Evolutionary conservation across 116 monocot species (phyloP).

Genomic region (Papilionanthe hybrid): DNA sequence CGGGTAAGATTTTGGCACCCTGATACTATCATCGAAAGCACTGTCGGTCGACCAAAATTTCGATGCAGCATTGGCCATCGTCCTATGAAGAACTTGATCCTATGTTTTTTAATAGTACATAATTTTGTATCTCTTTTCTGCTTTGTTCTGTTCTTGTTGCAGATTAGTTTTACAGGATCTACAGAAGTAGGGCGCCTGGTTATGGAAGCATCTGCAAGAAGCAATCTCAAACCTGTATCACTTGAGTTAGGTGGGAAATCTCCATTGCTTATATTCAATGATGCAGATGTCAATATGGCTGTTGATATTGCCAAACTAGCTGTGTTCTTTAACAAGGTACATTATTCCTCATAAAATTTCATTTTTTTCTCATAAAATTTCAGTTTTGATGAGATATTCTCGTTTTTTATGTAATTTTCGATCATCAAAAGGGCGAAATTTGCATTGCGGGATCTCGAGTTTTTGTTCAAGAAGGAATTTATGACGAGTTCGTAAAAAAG

Average conservation of each 20-base stretch:
- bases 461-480: constrained; percentile 53
- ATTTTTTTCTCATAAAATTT: no score
- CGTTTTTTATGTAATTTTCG: no score
- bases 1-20: no score
- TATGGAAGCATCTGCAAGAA: constrained; percentile 46
- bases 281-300: constrained; percentile 40
- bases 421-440: constrained; percentile 26
- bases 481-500: constrained; percentile 51
- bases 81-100: no score
- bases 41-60: no score
- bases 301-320: constrained; percentile 14
- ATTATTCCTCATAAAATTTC: neutral
- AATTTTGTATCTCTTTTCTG: no score
- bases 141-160: constrained; percentile 4
- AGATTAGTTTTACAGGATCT: constrained; percentile 52
- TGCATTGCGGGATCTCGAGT: constrained; percentile 39
- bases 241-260: constrained; percentile 48
- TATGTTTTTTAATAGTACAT: no score
- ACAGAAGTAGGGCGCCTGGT: constrained; percentile 34
- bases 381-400: no score
- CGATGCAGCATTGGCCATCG: no score
- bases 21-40: no score
- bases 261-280: constrained; percentile 44
- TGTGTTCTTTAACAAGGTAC: constrained; percentile 26
- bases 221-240: constrained; percentile 53